Conservation (phyloP, 2,329 filamentous ascomycete species). For the Tolypocladium album region DNA sequence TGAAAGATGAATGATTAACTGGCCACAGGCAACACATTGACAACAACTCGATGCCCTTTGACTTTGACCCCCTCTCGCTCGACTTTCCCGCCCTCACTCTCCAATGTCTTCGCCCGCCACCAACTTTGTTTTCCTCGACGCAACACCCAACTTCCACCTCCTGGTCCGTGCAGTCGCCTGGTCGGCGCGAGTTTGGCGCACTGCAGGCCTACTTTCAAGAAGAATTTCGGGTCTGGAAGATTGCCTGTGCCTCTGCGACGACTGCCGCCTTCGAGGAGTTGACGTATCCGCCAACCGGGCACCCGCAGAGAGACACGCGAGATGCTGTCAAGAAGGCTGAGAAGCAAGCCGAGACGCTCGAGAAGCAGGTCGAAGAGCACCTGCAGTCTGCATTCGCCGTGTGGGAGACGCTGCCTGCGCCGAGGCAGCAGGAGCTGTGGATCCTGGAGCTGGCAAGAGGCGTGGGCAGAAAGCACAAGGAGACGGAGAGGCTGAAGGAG, state of each 20-base stretch:
- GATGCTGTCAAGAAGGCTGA: slow-evolving; percentile 38
- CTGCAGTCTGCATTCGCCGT: slow-evolving; percentile 65
- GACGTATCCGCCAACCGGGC: slow-evolving; percentile 32
- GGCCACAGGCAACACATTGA: slow-evolving; percentile 41
- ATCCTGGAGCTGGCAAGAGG: slow-evolving; percentile 49
- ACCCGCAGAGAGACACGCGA: slow-evolving; percentile 28
- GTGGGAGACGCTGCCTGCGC: slow-evolving; percentile 56
- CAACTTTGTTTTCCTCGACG: slow-evolving; percentile 71
- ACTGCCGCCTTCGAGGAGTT: slow-evolving; percentile 40
- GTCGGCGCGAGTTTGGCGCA: slow-evolving; percentile 61
- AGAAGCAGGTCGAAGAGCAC: slow-evolving; percentile 63
- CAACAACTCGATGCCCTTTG: slow-evolving; percentile 48
- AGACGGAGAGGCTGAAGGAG: slow-evolving; percentile 39
- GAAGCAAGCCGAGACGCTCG: slow-evolving; percentile 45
- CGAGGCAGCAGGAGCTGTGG: slow-evolving; percentile 50
- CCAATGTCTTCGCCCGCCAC: slow-evolving; percentile 68
- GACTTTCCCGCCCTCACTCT: slow-evolving; percentile 80
- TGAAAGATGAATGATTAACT: slow-evolving; percentile 10
- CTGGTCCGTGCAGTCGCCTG: slow-evolving; percentile 72
- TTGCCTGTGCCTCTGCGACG: slow-evolving; percentile 38
- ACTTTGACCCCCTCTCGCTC: slow-evolving; percentile 76
- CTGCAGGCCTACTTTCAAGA: slow-evolving; percentile 56
- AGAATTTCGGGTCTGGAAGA: slow-evolving; percentile 56
- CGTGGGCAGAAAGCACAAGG: slow-evolving; percentile 45
- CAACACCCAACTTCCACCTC: slow-evolving; percentile 69